Evolutionary conservation across 2,329 filamentous ascomycete genomes (phyloP), one percentile per base, ranked within the genome.

Genomic region (Aspergillus glaucus): DNA sequence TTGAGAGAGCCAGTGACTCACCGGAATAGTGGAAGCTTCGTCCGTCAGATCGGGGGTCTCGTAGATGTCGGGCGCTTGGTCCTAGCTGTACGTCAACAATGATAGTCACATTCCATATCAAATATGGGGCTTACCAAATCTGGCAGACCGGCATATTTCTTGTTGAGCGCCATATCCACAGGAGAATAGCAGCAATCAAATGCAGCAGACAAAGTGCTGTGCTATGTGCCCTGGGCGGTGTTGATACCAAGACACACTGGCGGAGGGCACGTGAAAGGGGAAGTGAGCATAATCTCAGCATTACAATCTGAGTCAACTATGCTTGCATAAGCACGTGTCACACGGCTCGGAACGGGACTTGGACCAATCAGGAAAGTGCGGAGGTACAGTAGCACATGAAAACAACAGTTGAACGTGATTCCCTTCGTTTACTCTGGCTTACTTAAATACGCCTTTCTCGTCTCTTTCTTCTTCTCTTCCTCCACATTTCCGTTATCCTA

Each of bases 11-110:
- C 10, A 30, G 9, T 22, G 22, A 68, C 80, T 69, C 74, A 92
- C 88, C 48, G 85, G 87, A 49, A 90, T 75, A 43, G 90, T 95
- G 19, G 90, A 95, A 55, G 83, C 87, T 69, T 95, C 91, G 64
- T 95, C 89, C 49, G 87, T 92, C 57, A 96, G 76, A 48, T 95
- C 91, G 56, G 92, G 91, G 14, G 93, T 97, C 72, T 97, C 92
- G 76, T 96, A 97, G 62, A 95, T 88, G 64, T 97, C 93, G 57
- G 91, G 91, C 24, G 91, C 90, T 47, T 86, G 87, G 72, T 96
- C 91, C 87, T 94, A 57, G 26, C n/a, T 40, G 15, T 10, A 36
- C 12, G 48, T 46, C n/a, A 32, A 17, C 9, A 43, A 15, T 40
- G 14, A 9, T 26, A n/a, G 30, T 37, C 21, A 24, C 26, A 21